A percentile compares a stretch with the other conserved stretches of the same genome.
These are phyloP conservation scores for Psophocarpus tetragonolobus DNA, from an alignment of 306 rosid species.

Conservation along the genomic window DNA sequence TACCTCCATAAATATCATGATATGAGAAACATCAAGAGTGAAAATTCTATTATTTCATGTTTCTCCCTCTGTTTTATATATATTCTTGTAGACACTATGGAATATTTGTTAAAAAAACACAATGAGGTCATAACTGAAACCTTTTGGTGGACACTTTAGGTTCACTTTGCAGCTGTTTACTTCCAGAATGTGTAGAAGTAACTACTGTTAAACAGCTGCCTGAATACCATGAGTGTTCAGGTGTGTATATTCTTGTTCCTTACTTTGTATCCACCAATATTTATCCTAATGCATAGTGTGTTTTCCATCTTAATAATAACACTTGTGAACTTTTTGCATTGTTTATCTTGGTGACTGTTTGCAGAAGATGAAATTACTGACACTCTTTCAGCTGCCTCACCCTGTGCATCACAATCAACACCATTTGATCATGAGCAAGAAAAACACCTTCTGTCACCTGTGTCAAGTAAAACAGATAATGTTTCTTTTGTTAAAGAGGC, in stretches of 20 bases:
- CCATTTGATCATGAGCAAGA: constrained; percentile 57
- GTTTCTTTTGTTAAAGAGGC: constrained; percentile 61
- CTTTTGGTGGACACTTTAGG: constrained; percentile 57
- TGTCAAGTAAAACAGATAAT: constrained; percentile 40
- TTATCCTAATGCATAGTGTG: neutral
- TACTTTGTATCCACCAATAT: neutral
- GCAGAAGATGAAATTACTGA: constrained; percentile 69
- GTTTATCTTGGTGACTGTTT: constrained; percentile 15
- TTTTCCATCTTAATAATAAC: neutral
- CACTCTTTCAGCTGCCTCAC: constrained; percentile 50
- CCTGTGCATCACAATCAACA: constrained; percentile 26
- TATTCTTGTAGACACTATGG: neutral
- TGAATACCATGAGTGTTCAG: constrained; percentile 73
- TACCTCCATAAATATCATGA: neutral
- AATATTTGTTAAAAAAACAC: neutral
- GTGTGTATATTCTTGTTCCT: constrained; percentile 36
- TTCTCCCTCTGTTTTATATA: neutral
- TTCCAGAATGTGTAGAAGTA: constrained; percentile 86
- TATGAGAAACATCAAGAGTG: neutral
- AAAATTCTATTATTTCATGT: neutral
- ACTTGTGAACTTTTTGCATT: neutral
- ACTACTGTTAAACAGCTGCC: constrained; percentile 79
- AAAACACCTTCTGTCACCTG: constrained; percentile 58
- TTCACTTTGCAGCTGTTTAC: constrained; percentile 81
- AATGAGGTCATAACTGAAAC: neutral